Conservation (phyloP, 495 filamentous ascomycete species). For the Apiosordaria backusii region DNA sequence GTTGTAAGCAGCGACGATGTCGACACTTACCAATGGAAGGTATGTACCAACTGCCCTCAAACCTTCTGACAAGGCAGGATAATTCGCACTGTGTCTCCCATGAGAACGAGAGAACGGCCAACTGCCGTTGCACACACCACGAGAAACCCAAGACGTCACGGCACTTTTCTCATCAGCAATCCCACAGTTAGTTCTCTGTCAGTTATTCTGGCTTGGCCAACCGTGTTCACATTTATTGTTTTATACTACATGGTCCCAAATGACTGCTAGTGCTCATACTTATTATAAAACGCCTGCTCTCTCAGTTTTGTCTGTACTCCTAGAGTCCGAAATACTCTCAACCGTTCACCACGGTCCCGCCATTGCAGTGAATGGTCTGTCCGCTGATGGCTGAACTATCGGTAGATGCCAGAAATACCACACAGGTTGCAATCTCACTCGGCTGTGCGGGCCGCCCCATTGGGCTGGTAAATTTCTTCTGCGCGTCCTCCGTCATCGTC, state of each 20-base stretch:
- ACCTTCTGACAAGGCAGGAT: background rate
- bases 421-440: conserved; percentile 75
- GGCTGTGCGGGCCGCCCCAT: conserved; percentile 79
- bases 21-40: background rate
- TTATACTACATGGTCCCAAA: background rate
- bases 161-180: background rate
- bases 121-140: background rate
- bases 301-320: too few relatives aligned
- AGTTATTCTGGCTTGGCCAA: background rate
- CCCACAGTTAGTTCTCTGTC: background rate
- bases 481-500: conserved; percentile 67
- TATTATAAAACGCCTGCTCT: background rate
- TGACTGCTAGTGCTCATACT: too few relatives aligned
- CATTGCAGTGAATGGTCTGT: conserved; percentile 66
- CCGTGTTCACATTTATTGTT: background rate
- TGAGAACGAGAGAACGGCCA: background rate
- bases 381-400: conserved; percentile 68
- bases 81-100: background rate
- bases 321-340: conserved; percentile 26
- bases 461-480: conserved; percentile 71
- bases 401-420: conserved; percentile 76
- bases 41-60: background rate
- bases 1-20: background rate
- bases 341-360: conserved; percentile 60
- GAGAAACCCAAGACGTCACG: background rate